Base-by-base conservation (phyloP, 2,329 filamentous ascomycete genomes). In the Microcyclosporella mali region DNA sequence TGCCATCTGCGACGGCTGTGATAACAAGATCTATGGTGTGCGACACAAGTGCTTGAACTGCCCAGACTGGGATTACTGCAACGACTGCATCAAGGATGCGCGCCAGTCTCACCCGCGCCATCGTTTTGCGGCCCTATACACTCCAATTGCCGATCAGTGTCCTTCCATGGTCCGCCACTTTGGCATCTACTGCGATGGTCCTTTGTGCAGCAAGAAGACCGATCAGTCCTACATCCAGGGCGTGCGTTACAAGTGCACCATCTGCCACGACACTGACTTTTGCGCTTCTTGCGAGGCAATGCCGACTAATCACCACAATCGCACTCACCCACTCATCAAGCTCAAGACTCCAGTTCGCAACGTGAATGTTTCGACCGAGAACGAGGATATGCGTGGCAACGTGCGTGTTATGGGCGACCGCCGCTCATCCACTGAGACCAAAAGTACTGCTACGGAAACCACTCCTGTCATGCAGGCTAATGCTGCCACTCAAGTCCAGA, bases 21-120 rank as follows among this genome's bases (percentile, higher is more conserved):
- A 97, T 57, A 84, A 79, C 75, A 81, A 80, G 64, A 92, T 98
- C 58, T 74, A 77, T 56, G 94, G 92, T 56, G 76, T 95, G 44
- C 90, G 92, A 56, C 84, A 97, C 78, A 98, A 98, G 75, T 98
- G 92, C 66, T 74, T 97, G 52, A 83, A 88, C 63, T 98, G 92
- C 72, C 92, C 94, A 33, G 92, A 98, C 66, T 98, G 88, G 85
- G 92, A 98, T 61, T 97, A 86, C 70, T 98, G 92, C 72, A 75
- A 77, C 17, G 72, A 78, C 7, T 98, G 94, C 67, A 66, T 87
- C 45, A 68, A 74, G 56, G 78, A 75, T 53, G 83, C 86, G 33
- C 66, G 69, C 47, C 74, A 79, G 56, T 79, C 77, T 37, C 94
- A 98, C 64, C 80, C 86, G 14, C 75, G 77, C 43, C 92, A 98